Evolutionary conservation across 2,329 filamentous ascomycete species (phyloP).

Genomic region (Fusarium anguioides): DNA sequence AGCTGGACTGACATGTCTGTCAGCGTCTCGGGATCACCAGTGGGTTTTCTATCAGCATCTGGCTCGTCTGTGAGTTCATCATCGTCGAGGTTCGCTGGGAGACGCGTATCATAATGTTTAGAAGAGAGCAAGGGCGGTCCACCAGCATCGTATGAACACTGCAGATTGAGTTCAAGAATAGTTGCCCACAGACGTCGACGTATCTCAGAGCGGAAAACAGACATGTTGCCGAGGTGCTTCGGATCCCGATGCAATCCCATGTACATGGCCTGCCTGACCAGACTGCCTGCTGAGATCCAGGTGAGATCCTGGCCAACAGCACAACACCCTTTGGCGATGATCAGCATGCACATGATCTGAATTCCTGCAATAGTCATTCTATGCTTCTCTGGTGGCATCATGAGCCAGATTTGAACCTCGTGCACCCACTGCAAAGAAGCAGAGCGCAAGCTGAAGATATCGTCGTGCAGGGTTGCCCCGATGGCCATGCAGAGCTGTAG

Average conservation of each 20-base stretch:
- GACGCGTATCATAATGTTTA: conserved; percentile 61
- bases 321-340: conserved; percentile 60
- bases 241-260: conserved; percentile 71
- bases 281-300: conserved; percentile 62
- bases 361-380: conserved; percentile 60
- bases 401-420: conserved; percentile 64
- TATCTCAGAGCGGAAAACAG: conserved; percentile 62
- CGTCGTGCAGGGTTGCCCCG: conserved; percentile 60
- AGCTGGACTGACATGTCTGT: conserved; percentile 64
- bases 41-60: conserved; percentile 35
- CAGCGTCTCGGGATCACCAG: conserved; percentile 26
- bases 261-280: conserved; percentile 65
- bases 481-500: conserved; percentile 66
- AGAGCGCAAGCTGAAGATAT: conserved; percentile 55
- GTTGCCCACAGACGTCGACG: conserved; percentile 67
- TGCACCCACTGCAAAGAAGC: conserved; percentile 62
- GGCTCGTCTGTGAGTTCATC: conserved; percentile 57
- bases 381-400: conserved; percentile 59
- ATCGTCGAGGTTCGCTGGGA: conserved; percentile 64
- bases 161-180: conserved; percentile 65
- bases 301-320: conserved; percentile 61
- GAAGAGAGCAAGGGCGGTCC: conserved; percentile 60
- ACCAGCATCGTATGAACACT: conserved; percentile 62
- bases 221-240: conserved; percentile 59
- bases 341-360: conserved; percentile 64